Evolutionary conservation across 306 rosid species (phyloP).

Genomic region (Trichosanthes truncata): DNA sequence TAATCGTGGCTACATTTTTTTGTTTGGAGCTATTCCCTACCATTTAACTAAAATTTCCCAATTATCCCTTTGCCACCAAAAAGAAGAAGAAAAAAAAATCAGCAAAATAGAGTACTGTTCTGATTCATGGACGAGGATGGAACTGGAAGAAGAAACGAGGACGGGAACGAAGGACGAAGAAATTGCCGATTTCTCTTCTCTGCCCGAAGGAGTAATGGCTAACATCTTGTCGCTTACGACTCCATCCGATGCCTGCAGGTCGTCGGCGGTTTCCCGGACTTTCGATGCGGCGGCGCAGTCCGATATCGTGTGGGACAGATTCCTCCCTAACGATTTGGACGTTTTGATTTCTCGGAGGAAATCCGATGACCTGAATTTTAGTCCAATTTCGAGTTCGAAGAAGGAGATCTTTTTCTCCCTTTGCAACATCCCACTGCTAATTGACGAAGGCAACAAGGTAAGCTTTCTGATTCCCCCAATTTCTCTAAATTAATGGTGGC

Average conservation of each 20-base stretch:
- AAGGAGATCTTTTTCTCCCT: conserved; percentile 7
- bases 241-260: conserved; percentile 4
- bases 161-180: not conserved
- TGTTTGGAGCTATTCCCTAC: no score
- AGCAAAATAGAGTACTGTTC: no score
- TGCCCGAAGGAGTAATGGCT: conserved; percentile 13
- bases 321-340: conserved; percentile 6
- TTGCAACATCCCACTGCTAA: not conserved
- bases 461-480: not conserved
- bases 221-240: conserved; percentile 3
- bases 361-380: not conserved
- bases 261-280: not conserved
- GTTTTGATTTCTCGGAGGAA: not conserved
- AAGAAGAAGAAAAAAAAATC: no score
- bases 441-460: conserved; percentile 11
- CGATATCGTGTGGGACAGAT: conserved; percentile 6
- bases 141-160: not conserved
- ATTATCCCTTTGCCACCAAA: not conserved
- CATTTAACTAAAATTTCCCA: no score
- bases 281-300: conserved; percentile 12
- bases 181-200: not conserved
- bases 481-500: not conserved
- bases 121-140: not conserved
- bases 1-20: no score
- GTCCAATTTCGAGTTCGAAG: not conserved